phyloP scores from a whole-genome alignment of 2,329 filamentous ascomycete species.

The Colletotrichum scovillei region DNA sequence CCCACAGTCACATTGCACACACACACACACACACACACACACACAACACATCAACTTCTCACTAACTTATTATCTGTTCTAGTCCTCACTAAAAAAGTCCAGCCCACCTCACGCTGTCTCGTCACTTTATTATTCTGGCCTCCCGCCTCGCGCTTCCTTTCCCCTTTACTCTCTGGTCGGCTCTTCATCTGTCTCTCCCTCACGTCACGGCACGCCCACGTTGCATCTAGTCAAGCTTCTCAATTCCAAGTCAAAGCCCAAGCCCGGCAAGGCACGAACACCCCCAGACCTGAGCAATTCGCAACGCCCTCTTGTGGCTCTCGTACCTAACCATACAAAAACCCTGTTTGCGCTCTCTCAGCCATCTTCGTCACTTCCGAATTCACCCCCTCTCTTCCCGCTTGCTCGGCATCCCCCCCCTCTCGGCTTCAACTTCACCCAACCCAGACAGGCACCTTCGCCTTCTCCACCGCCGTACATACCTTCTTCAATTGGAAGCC shows the following conservation, averaged over 20 bases:
- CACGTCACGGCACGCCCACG: neutral
- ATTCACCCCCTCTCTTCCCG: slow-evolving; percentile 1
- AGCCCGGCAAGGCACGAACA: neutral
- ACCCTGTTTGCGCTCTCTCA: slow-evolving; percentile 13
- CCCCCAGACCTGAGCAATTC: neutral
- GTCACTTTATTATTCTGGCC: neutral
- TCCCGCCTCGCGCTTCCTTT: slow-evolving; percentile 12
- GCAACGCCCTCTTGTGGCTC: neutral
- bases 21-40: neutral
- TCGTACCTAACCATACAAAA: slow-evolving; percentile 12
- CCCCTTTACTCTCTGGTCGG: neutral
- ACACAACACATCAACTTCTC: slow-evolving; percentile 12
- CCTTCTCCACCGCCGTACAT: neutral
- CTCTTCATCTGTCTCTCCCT: slow-evolving; percentile 13
- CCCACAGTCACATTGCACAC: slow-evolving; percentile 32
- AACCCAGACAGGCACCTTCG: neutral
- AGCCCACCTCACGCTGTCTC: slow-evolving; percentile 3
- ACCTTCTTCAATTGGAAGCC: neutral
- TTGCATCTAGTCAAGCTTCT: neutral
- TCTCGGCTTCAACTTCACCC: neutral
- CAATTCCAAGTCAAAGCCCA: neutral
- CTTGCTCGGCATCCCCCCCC: neutral
- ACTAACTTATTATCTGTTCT: slow-evolving; percentile 28
- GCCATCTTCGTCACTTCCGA: slow-evolving; percentile 17
- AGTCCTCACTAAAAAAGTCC: slow-evolving; percentile 33